Base-by-base conservation (phyloP, 768 basidiomycete species). In the Termitomyces bulborhizus region DNA sequence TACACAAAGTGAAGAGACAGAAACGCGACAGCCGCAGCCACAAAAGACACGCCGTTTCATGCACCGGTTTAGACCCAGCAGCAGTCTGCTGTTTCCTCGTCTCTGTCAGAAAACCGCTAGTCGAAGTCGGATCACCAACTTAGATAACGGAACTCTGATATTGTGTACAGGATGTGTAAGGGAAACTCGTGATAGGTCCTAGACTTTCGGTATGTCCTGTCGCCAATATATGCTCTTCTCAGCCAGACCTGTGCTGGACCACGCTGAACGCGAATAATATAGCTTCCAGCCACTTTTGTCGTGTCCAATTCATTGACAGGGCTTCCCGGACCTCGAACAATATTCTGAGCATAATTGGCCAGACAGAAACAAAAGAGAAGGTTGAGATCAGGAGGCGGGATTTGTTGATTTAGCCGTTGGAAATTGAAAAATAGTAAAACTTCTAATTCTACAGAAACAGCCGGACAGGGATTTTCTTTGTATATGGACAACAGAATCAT, bases 161-260 rank as follows among this genome's bases (percentile, higher is more conserved):
- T 46, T 47, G 18, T 1, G 54, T 53, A 64, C 78, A 80, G 52
- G 68, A 68, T 50, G 68, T 62, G 62, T 78, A 81, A 13, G 77
- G 76, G 48, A 77, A 67, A 29, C 68, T 63, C 16, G 65, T 65
- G 60, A 79, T 77, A 6, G 67, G 51, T 16, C 79, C 78, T 1
- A 76, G 67, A 3, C 60, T 61, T 66, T 77, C 77, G 3, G 73
- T n/a, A n/a, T n/a, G n/a, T n/a, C n/a, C n/a, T n/a, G n/a, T n/a
- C n/a, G n/a, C n/a, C 46, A 3, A 37, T 32, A 32, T 43, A 52
- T n/a, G n/a, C n/a, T 3, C 39, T 26, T 3, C 27, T 21, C 31
- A 52, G 40, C 16, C 34, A 51, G 15, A 29, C 49, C 4, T 29
- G 39, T 15, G 39, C 29, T 15, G 43, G 42, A 37, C 26, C 13